phyloP scores from a whole-genome alignment of 768 basidiomycete genomes.

The Plicaturopsis crispa region DNA sequence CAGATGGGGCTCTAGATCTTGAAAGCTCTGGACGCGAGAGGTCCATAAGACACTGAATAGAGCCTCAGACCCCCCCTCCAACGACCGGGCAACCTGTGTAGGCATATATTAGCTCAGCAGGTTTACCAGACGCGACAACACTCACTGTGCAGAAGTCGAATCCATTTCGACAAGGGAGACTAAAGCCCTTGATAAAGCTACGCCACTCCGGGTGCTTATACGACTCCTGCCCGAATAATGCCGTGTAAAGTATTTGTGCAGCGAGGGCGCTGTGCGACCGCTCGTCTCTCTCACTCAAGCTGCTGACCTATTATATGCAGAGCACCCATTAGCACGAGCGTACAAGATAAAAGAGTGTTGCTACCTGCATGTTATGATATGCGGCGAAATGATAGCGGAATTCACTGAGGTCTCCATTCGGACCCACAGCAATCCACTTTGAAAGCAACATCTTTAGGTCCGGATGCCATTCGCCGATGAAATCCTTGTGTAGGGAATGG shows the following conservation, averaged over 20 bases:
- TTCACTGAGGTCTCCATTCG: not conserved
- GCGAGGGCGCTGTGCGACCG: not conserved
- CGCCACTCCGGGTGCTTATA: not conserved
- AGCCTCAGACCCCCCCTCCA: not conserved
- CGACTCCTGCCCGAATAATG: not conserved
- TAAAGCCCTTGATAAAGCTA: not conserved
- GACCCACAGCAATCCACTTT: not conserved
- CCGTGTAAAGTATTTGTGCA: not conserved
- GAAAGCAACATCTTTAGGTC: conserved; percentile 1
- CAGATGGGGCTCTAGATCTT: not conserved
- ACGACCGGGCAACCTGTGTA: not conserved
- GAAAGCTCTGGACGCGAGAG: not conserved
- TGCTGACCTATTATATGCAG: not conserved
- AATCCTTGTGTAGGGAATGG: not conserved
- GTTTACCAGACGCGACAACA: not conserved
- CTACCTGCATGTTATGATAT: not conserved
- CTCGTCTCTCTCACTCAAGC: not conserved
- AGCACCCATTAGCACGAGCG: not conserved
- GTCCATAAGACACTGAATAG: not conserved
- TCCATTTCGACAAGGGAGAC: not conserved
- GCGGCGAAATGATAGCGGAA: not conserved
- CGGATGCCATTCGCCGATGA: conserved; percentile 8
- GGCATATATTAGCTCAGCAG: not conserved
- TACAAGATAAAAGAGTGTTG: not conserved
- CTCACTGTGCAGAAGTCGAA: not conserved